These are phyloP conservation scores for Skeletonema grethae DNA, from an alignment of 108 stramenopile species.

Conservation along the genomic window DNA sequence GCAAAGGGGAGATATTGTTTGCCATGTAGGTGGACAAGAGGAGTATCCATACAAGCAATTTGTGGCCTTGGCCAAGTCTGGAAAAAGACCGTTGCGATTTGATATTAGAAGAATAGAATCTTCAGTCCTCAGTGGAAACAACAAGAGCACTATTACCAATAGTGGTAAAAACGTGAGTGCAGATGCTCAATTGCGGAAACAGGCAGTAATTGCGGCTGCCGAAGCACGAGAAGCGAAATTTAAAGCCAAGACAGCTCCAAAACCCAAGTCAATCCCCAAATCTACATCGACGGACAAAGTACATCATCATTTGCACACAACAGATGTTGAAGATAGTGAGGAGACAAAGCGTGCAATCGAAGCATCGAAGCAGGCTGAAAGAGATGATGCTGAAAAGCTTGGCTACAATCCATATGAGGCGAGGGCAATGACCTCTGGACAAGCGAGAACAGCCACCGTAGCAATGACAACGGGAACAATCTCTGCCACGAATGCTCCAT, in stretches of 20 bases:
- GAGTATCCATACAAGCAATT: slow-evolving; percentile 79
- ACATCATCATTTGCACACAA: slow-evolving; percentile 7
- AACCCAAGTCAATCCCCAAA: slow-evolving; percentile 44
- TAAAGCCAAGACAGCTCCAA: slow-evolving; percentile 60
- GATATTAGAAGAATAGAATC: slow-evolving; percentile 55
- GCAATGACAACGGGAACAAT: slow-evolving; percentile 62
- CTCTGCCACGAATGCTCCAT: slow-evolving; percentile 28
- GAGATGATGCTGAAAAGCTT: slow-evolving; percentile 49
- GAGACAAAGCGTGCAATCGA: slow-evolving; percentile 62
- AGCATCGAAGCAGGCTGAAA: slow-evolving; percentile 66
- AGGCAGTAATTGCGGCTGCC: slow-evolving; percentile 85
- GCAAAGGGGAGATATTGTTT: slow-evolving; percentile 78
- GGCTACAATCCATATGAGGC: slow-evolving; percentile 90
- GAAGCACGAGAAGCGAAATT: slow-evolving; percentile 78
- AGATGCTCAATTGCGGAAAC: slow-evolving; percentile 60
- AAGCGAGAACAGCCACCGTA: slow-evolving; percentile 73
- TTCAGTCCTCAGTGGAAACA: slow-evolving; percentile 23
- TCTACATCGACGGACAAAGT: slow-evolving; percentile 21
- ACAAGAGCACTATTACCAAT: slow-evolving; percentile 13
- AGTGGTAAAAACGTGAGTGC: slow-evolving; percentile 43
- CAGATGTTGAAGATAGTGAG: slow-evolving; percentile 35
- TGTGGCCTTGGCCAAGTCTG: slow-evolving; percentile 51
- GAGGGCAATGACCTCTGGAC: slow-evolving; percentile 66
- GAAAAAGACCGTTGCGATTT: slow-evolving; percentile 60
- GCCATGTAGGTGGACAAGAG: slow-evolving; percentile 64